A percentile compares a stretch with the other conserved stretches of the same genome.
phyloP scores from a whole-genome alignment of 1,284 basidiomycete genomes.

The Leucoagaricus sp. region DNA sequence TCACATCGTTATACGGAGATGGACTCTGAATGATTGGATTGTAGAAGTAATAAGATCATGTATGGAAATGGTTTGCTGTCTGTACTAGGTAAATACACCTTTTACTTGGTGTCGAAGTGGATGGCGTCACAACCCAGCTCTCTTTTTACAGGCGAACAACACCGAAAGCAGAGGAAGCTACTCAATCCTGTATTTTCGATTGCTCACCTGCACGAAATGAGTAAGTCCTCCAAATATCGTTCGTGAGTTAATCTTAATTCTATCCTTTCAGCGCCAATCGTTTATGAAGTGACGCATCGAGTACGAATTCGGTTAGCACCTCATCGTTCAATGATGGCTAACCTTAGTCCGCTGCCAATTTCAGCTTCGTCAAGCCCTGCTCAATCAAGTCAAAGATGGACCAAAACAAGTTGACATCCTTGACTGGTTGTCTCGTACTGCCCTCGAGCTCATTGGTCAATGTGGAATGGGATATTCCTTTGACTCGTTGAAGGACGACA shows the following conservation, averaged over 20 bases:
- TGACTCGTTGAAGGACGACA: conserved; percentile 28
- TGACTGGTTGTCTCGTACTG: conserved; percentile 37
- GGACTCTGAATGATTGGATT: too few relatives aligned
- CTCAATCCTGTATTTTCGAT: conserved; percentile 50
- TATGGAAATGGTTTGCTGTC: too few relatives aligned
- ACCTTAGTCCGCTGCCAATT: background rate
- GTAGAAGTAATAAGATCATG: too few relatives aligned
- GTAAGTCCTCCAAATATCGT: conserved; percentile 17
- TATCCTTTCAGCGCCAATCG: conserved; percentile 27
- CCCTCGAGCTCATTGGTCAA: conserved; percentile 41
- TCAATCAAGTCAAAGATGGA: conserved; percentile 18
- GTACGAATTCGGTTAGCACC: conserved; percentile 6
- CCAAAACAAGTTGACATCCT: conserved; percentile 33
- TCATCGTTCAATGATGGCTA: too few relatives aligned
- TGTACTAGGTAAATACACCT: too few relatives aligned
- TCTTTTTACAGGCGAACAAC: conserved; percentile 32
- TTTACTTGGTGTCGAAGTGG: too few relatives aligned
- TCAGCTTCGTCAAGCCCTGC: conserved; percentile 16
- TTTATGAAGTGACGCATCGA: conserved; percentile 29
- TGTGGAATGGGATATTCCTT: conserved; percentile 42
- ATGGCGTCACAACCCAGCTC: too few relatives aligned
- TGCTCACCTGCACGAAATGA: conserved; percentile 43
- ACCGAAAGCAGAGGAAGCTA: conserved; percentile 46
- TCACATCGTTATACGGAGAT: too few relatives aligned
- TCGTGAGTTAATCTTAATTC: background rate